These are phyloP conservation scores for Lophiotrema nucula DNA, from an alignment of 495 filamentous ascomycete species.

Conservation along the genomic window DNA sequence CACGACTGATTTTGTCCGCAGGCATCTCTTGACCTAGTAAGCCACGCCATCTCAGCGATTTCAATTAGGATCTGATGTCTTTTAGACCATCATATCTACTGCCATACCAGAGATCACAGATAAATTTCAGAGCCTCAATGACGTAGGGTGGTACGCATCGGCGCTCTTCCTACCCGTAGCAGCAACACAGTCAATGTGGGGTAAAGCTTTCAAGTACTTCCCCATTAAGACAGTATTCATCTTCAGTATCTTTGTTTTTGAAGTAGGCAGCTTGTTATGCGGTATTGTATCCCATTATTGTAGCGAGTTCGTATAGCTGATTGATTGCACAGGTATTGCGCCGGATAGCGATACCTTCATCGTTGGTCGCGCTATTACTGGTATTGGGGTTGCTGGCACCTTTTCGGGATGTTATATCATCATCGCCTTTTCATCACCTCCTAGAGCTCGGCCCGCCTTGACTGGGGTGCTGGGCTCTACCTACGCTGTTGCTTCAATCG, in stretches of 20 bases:
- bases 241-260: constrained; percentile 69
- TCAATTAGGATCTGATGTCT: not conserved
- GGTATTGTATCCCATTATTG: too few species aligned
- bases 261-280: constrained; percentile 78
- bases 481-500: constrained; percentile 73
- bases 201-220: constrained; percentile 77
- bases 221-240: constrained; percentile 67
- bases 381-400: constrained; percentile 71
- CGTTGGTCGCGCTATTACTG: constrained; percentile 78
- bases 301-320: too few species aligned
- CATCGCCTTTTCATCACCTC: constrained; percentile 68
- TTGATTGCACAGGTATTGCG: too few species aligned
- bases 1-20: too few species aligned
- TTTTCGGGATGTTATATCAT: constrained; percentile 81
- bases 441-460: constrained; percentile 67
- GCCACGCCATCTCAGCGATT: too few species aligned
- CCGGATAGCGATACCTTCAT: constrained; percentile 73
- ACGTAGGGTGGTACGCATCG: constrained; percentile 28
- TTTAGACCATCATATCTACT: constrained; percentile 19
- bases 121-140: constrained; percentile 14
- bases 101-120: constrained; percentile 27
- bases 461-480: constrained; percentile 69
- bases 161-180: constrained; percentile 30
- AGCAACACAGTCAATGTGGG: constrained; percentile 68
- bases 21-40: not conserved